phyloP scores from a whole-genome alignment of 768 basidiomycete species.

The Calocybe indica region DNA sequence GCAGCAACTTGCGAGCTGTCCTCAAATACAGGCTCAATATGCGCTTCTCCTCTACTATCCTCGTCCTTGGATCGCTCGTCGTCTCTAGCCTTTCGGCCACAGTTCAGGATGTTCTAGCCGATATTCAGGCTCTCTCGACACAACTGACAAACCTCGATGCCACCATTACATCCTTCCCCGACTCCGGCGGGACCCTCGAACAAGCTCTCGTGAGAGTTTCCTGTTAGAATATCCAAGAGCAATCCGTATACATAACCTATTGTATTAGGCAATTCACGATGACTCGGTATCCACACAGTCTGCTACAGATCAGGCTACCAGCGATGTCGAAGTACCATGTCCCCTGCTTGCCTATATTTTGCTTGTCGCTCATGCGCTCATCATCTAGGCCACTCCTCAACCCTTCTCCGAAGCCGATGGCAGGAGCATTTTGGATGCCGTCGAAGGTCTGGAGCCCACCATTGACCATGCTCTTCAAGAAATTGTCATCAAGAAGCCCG shows the following conservation, averaged over 20 bases:
- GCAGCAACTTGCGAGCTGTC: too few relatives aligned
- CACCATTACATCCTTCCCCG: slow-evolving; percentile 23
- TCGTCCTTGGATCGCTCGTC: slow-evolving; percentile 19
- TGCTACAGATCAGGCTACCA: slow-evolving; percentile 18
- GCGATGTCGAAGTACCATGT: slow-evolving; percentile 18
- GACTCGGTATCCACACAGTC: slow-evolving; percentile 14
- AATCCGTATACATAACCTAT: not conserved
- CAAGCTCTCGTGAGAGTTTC: slow-evolving; percentile 19
- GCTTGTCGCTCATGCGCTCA: not conserved
- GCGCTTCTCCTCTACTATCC: slow-evolving; percentile 20
- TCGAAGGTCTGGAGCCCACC: slow-evolving; percentile 19
- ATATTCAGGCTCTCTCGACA: slow-evolving; percentile 20
- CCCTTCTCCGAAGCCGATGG: slow-evolving; percentile 21
- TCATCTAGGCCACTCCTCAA: slow-evolving; percentile 12
- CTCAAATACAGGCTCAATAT: slow-evolving; percentile 10
- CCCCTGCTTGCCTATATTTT: not conserved
- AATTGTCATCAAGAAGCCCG: slow-evolving; percentile 19
- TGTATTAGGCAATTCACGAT: slow-evolving; percentile 24
- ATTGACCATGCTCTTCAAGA: slow-evolving; percentile 15
- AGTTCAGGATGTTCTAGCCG: slow-evolving; percentile 20
- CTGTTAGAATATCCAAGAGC: not conserved
- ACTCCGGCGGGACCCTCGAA: slow-evolving; percentile 15
- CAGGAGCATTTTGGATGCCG: slow-evolving; percentile 12
- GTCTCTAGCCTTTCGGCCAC: slow-evolving; percentile 18
- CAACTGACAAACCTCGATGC: slow-evolving; percentile 21